Base-by-base conservation (phyloP, 768 basidiomycete genomes). In the Tricholoma terreum region DNA sequence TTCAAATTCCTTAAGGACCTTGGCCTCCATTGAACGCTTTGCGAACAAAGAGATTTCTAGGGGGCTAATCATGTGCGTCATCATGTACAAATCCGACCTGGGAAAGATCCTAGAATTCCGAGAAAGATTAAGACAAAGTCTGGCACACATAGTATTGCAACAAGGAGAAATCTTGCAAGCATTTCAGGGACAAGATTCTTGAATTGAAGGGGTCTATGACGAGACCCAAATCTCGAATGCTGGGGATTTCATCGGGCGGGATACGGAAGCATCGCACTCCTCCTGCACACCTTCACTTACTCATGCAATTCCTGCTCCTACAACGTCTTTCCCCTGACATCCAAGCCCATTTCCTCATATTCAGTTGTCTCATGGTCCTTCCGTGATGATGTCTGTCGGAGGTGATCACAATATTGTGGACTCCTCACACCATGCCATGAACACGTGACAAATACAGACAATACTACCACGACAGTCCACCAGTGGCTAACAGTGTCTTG, bases 381-480 rank as follows among this genome's bases (percentile, higher is more conserved):
- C 52, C 8, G 53, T 10, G 3, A 17, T 56, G 24, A 56, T 40
- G 22, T 49, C 61, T 21, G 12, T 58, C 57, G 51, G 33, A 22
- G 17, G 59, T 49, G 27, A 55, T 54, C 22, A 54, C 4, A 38
- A 27, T 52, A 34, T 30, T 22, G 55, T 14, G 6, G 57, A 64
- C 59, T 58, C 57, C 9, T 59, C 61, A 31, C 56, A 48, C 30
- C 63, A 60, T 36, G 38, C 59, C 11, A 56, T 59, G 34, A 60
- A 55, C 24, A 63, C 58, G n/a, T n/a, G n/a, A n/a, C n/a, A 5
- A 61, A 65, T 35, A 55, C 58, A 5, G 67, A 63, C 5, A 64
- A 65, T 55, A 58, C 63, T 9, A 65, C 56, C 21, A 65, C 52
- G 4, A 66, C 64, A 30, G n/a, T n/a, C n/a, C n/a, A 63, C 50